phyloP scores from a whole-genome alignment of 2,329 filamentous ascomycete species.

The Plenodomus lindquistii region DNA sequence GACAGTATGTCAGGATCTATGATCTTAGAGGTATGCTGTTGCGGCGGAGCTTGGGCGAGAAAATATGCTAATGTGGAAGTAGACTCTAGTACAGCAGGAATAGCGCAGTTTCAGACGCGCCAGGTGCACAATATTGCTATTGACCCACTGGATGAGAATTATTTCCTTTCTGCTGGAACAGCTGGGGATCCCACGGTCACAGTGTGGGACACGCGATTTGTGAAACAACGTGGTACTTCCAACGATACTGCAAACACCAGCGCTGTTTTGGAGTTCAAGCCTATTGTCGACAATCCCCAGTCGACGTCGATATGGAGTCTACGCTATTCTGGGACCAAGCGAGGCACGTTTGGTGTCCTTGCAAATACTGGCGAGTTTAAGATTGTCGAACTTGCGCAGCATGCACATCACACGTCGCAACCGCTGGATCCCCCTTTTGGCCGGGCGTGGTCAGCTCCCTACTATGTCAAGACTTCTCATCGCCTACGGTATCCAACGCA shows the following conservation, averaged over 20 bases:
- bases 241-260: conserved; percentile 58
- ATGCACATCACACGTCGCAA: conserved; percentile 44
- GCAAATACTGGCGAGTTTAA: conserved; percentile 64
- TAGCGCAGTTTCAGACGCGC: conserved; percentile 57
- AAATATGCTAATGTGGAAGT: conserved; percentile 15
- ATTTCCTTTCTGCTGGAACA: conserved; percentile 76
- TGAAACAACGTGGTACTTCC: conserved; percentile 31
- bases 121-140: conserved; percentile 72
- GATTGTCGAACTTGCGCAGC: conserved; percentile 58
- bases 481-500: conserved; percentile 51
- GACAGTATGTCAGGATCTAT: conserved; percentile 74
- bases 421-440: conserved; percentile 22
- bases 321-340: conserved; percentile 62
- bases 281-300: conserved; percentile 55
- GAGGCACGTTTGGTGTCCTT: conserved; percentile 61
- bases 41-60: not conserved
- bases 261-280: conserved; percentile 61
- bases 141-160: conserved; percentile 79
- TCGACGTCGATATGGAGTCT: conserved; percentile 64
- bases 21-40: conserved; percentile 69
- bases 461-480: conserved; percentile 51
- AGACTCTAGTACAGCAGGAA: conserved; percentile 50
- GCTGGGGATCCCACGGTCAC: conserved; percentile 74
- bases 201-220: conserved; percentile 74
- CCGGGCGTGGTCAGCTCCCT: conserved; percentile 47